Evolutionary conservation across 1,284 basidiomycete genomes (phyloP).

Genomic region (Peniophora sp.): DNA sequence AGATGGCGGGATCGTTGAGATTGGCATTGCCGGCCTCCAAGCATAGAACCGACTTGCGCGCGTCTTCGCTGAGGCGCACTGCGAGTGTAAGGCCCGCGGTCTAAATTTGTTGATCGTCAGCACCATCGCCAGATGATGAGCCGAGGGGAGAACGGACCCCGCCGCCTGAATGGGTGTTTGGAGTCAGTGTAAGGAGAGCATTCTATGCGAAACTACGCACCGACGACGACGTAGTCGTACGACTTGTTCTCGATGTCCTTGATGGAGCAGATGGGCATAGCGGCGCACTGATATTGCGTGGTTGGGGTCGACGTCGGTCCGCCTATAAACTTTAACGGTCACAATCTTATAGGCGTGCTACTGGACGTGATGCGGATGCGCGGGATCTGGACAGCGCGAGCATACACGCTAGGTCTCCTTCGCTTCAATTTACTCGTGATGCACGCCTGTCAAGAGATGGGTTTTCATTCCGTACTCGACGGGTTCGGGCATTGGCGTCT

Average conservation of each 20-base stretch:
- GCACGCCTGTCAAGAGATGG: too few species aligned
- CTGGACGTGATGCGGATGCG: too few species aligned
- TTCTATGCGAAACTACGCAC: constrained; percentile 8
- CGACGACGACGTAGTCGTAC: constrained; percentile 22
- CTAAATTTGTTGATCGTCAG: neutral
- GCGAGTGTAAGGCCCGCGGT: constrained; percentile 16
- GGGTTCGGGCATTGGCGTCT: too few species aligned
- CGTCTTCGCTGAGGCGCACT: constrained; percentile 15
- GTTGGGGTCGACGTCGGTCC: too few species aligned
- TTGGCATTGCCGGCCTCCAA: constrained; percentile 27
- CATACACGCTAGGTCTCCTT: too few species aligned
- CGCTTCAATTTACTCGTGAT: too few species aligned
- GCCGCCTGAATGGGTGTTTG: neutral
- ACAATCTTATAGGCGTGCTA: too few species aligned
- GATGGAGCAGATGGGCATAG: constrained; percentile 3
- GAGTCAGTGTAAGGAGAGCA: neutral
- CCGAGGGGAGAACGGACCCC: neutral
- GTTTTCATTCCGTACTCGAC: too few species aligned
- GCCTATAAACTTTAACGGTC: too few species aligned
- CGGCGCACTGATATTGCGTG: too few species aligned
- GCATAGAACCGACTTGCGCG: constrained; percentile 22
- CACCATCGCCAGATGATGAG: too few species aligned
- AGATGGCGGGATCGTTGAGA: constrained; percentile 21
- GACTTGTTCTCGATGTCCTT: constrained; percentile 16
- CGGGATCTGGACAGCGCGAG: too few species aligned